Conservation (phyloP, 768 basidiomycete species). For the Sporobolomyces pararoseus region DNA sequence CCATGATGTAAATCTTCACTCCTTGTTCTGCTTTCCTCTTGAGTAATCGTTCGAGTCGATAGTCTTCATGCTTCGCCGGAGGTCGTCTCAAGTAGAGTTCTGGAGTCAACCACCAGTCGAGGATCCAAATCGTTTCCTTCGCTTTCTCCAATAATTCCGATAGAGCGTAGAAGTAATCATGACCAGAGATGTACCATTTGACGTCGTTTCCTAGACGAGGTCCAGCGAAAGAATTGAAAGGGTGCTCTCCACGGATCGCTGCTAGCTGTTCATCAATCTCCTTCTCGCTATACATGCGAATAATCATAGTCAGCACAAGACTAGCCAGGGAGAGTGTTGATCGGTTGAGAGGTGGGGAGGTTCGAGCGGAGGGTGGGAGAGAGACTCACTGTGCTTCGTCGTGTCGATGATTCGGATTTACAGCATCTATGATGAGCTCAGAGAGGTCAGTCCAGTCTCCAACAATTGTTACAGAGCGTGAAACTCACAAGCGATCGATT, state of each 20-base stretch:
- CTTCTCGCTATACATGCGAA: slow-evolving; percentile 6
- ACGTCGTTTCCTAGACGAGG: slow-evolving; percentile 66
- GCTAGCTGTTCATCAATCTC: slow-evolving; percentile 51
- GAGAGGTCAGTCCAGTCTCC: too few species aligned
- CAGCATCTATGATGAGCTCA: not conserved
- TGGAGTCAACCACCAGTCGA: slow-evolving; percentile 83
- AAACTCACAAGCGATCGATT: slow-evolving; percentile 16
- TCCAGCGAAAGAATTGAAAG: slow-evolving; percentile 78
- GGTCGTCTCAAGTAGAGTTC: slow-evolving; percentile 93
- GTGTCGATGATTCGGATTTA: slow-evolving; percentile 52
- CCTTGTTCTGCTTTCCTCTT: slow-evolving; percentile 86
- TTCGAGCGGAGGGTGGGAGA: not conserved
- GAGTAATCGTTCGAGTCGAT: slow-evolving; percentile 79
- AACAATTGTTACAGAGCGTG: too few species aligned
- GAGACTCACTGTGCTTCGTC: slow-evolving; percentile 58
- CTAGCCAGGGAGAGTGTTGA: not conserved
- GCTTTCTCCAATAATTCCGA: slow-evolving; percentile 59
- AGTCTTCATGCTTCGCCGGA: slow-evolving; percentile 76
- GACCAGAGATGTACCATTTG: slow-evolving; percentile 72
- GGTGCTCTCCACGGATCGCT: slow-evolving; percentile 71
- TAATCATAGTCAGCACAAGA: not conserved
- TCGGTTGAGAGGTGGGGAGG: not conserved
- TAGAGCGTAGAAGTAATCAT: slow-evolving; percentile 94
- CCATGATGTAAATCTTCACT: slow-evolving; percentile 82
- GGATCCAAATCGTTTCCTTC: slow-evolving; percentile 78